Percentiles rank a stretch among this genome's conserved stretches.
Conservation (phyloP, 371 early-diverging fungal species). For the Mucor lusitanicus region DNA sequence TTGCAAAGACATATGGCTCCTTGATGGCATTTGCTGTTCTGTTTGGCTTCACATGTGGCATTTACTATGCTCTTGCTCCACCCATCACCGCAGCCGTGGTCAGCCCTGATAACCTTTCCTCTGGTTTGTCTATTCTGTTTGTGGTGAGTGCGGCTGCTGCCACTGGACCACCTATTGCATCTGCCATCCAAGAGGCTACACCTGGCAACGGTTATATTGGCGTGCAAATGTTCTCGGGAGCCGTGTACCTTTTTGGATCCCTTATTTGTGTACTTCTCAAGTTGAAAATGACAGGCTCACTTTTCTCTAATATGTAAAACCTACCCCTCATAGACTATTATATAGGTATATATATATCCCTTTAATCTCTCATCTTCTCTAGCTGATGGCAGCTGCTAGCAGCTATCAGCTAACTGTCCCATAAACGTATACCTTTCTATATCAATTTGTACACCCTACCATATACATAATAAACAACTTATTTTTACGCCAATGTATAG, state of each 20-base stretch:
- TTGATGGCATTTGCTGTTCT: conserved; percentile 52
- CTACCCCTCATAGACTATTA: background rate
- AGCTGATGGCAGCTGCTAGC: background rate
- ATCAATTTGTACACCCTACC: background rate
- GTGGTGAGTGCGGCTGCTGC: conserved; percentile 41
- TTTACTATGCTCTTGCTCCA: conserved; percentile 46
- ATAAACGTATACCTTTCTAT: background rate
- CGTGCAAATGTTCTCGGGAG: conserved; percentile 45
- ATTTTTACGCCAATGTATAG: background rate
- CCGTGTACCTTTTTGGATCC: conserved; percentile 35
- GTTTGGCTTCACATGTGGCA: conserved; percentile 47
- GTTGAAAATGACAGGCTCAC: conserved; percentile 21
- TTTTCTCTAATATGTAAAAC: conserved; percentile 27
- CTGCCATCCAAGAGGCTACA: conserved; percentile 33
- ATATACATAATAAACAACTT: background rate
- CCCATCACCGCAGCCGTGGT: conserved; percentile 59
- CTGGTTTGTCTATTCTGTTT: conserved; percentile 59
- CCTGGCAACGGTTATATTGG: conserved; percentile 34
- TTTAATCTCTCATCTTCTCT: background rate
- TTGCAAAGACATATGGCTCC: conserved; percentile 47
- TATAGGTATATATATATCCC: background rate
- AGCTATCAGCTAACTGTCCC: background rate
- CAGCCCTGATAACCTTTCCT: conserved; percentile 49
- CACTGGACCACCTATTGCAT: conserved; percentile 36
- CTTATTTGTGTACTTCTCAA: conserved; percentile 24